Base-by-base conservation (phyloP, 495 filamentous ascomycete species). In the Xylaria venustula region DNA sequence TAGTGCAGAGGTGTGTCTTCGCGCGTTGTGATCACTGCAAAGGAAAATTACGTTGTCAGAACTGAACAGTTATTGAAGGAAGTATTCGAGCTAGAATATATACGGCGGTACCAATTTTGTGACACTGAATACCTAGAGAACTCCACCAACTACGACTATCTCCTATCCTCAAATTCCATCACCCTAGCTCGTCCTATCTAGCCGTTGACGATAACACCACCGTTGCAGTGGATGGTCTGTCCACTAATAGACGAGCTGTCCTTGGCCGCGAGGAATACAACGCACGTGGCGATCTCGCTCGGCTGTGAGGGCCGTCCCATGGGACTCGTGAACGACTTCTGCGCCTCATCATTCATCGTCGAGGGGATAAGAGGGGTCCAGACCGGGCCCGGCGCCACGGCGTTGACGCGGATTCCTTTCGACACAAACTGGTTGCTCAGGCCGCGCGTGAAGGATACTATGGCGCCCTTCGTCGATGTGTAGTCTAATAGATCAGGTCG, bases 401-500 rank as follows among this genome's bases (percentile, higher is more conserved):
- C 84, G 63, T 94, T 96, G 57, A 93, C 90, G 4, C 90, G 84
- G 68, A 94, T 92, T 6, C 90, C 91, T 46, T 87, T 85, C 53
- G 70, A 65, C 8, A 90, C 67, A 64, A 87, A 84, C 70, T 93
- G 88, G 70, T 92, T 94, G 40, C 87, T 88, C 14, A 96, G 77
- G 12, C 81, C 90, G 14, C 90, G 86, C 0, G 90, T 93, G 76
- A 95, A 93, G 15, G 90, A 82, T 3, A 95, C 77, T 61, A 94
- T 90, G 55, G 90, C 90, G 51, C 91, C 91, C 70, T 95, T 95
- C 41, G 86, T 89, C 8, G 88, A 83, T 2, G 90, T 92, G 75
- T 96, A 94, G 75, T 96, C 91, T 26, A 95, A 82, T 1, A 95
- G 83, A 67, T 94, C 90, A 0, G 87, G 87, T 14, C 89, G 88